Evolutionary conservation across 202 grass and related monocot genomes (phyloP).

Genomic region (Sporobolus alterniflorus): DNA sequence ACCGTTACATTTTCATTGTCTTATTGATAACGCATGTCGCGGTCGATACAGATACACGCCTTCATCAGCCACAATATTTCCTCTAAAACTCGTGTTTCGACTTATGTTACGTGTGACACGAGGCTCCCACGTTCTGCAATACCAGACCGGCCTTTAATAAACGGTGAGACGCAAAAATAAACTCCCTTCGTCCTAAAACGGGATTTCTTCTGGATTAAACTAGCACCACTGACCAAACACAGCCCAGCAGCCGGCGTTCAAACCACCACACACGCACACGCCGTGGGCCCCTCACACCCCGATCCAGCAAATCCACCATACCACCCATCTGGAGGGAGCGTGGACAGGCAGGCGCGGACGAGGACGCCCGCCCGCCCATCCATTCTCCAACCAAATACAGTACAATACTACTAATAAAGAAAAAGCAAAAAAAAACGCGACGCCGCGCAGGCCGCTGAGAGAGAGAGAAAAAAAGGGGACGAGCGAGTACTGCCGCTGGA

Average conservation of each 20-base stretch:
- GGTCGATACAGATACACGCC: no score
- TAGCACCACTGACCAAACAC: neutral
- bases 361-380: neutral
- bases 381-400: neutral
- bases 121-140: neutral
- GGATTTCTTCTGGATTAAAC: neutral
- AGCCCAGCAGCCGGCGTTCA: neutral
- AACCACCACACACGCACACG: no score
- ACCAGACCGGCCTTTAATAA: no score
- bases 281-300: neutral
- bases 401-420: no score
- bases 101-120: neutral
- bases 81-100: neutral
- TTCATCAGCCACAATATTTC: neutral
- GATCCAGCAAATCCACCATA: neutral
- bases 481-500: neutral
- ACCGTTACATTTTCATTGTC: neutral
- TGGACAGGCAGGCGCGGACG: constrained; percentile 22
- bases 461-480: neutral
- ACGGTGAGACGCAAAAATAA: neutral
- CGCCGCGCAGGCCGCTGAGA: neutral
- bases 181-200: neutral
- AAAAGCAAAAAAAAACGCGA: neutral
- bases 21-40: no score
- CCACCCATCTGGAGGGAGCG: neutral